Base-by-base conservation (phyloP, 345 rosid genomes). In the Citrus medica region DNA sequence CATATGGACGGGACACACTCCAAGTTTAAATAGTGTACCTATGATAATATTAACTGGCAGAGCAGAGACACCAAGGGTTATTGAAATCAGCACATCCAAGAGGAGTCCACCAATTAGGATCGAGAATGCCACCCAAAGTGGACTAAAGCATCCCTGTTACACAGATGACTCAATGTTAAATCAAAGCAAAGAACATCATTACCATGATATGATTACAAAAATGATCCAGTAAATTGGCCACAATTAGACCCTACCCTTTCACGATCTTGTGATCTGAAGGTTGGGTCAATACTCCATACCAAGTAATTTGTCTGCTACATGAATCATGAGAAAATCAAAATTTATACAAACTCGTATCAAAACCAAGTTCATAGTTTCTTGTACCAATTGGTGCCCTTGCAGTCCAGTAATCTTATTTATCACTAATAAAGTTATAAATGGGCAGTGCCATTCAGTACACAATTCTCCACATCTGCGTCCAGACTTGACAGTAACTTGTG, bases 71-170 rank as follows among this genome's bases (percentile, higher is more conserved):
- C 98, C 98, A 7, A 95, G 93, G 5, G 93, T 95, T 66, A 90
- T 84, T 35, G 98, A 92, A 83, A 95, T 93, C 61, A 95, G 86
- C 85, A 95, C 94, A 79, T 95, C 98, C 83, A 95, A 79, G 79
- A 95, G 76, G 32, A 94, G 85, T 65, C 98, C 95, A 24, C 95
- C 98, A 30, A 92, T 87, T 17, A 95, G 91, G 76, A 95, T 93
- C 9, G 94, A 90, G 84, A 93, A 95, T 65, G 98, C 98, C 74
- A 95, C 91, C 98, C 98, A 93, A 4, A 95, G 94, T 5, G 97
- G 97, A 79, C 92, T 89, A 79, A 90, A 86, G 81, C 98, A 95
- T 35, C 90, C 92, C 97, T 92, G 89, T 55, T 73, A 71, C 67
- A 64, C 55, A 74, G 32, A 80, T 59, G 24, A 79, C 63, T 69